phyloP scores from a whole-genome alignment of 2,329 filamentous ascomycete species.

The Stagonosporopsis rhizophila region DNA sequence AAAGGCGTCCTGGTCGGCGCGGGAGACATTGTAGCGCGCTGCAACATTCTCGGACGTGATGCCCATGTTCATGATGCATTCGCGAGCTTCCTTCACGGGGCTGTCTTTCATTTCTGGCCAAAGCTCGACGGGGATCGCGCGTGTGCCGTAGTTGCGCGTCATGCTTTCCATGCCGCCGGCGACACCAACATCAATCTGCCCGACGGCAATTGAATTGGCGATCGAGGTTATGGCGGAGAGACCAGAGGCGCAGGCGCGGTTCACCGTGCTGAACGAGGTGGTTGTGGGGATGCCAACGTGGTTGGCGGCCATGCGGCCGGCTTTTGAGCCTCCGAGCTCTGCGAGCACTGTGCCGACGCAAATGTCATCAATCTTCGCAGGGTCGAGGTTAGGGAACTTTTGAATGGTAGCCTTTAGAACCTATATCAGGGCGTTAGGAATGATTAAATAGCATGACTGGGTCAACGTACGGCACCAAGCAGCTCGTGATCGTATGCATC shows the following conservation, averaged over 20 bases:
- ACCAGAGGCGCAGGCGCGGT: conserved; percentile 82
- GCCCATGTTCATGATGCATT: conserved; percentile 96
- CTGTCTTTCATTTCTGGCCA: conserved; percentile 77
- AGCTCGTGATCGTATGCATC: conserved; percentile 92
- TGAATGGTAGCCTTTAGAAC: conserved; percentile 72
- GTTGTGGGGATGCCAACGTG: conserved; percentile 77
- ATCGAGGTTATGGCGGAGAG: conserved; percentile 78
- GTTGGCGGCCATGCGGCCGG: conserved; percentile 87
- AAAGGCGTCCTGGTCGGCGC: conserved; percentile 83
- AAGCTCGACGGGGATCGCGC: conserved; percentile 82
- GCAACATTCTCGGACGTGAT: conserved; percentile 90
- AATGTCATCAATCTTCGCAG: conserved; percentile 76
- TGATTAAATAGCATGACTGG: too few relatives aligned
- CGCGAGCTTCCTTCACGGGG: conserved; percentile 71
- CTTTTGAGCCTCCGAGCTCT: conserved; percentile 89
- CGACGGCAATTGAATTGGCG: conserved; percentile 76
- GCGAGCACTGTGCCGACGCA: conserved; percentile 88
- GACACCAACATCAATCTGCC: conserved; percentile 75
- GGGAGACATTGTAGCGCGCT: conserved; percentile 72
- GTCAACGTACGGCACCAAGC: conserved; percentile 64
- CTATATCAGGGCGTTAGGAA: conserved; percentile 32
- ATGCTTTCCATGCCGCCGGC: conserved; percentile 96
- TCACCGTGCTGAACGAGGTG: conserved; percentile 84
- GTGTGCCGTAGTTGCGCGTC: conserved; percentile 85
- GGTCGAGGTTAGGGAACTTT: conserved; percentile 75